Evolutionary conservation across 805 yeast genomes (phyloP), one percentile per base, ranked within the genome.

Genomic region (Saccharomycopsis fodiens): DNA sequence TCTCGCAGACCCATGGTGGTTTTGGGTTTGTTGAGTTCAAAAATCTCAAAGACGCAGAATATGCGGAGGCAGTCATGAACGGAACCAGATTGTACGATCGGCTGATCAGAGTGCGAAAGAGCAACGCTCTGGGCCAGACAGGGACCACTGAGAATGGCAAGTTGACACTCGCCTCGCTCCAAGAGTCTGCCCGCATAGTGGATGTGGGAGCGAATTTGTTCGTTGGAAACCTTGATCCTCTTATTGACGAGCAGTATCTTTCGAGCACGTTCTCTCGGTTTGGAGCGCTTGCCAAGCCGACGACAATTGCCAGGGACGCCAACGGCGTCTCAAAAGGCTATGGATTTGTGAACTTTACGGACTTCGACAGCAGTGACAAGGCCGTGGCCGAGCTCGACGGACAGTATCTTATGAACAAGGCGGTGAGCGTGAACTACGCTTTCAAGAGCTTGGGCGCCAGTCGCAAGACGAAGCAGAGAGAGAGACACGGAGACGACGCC

Each of bases 11-110:
- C 1, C 88, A 84, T 56, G 94, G 83, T 56, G 97, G 97, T 3
- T 91, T 70, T 65, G 97, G 95, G 7, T 91, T 93, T 63, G 82
- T 84, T 1, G 93, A 85, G 58, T 81, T 84, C 56, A 62, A 66
- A 42, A 65, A 69, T 13, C 63, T 65, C 2, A 67, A 63, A 16
- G 96, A 87, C 54, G 82, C 83, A 0, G 82, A 78, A 6, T 91
- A 88, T 59, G 85, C 79, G 1, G 61, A 73, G 30, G 70, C 74
- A 47, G 61, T 84, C 1, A 59, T 85, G 58, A 67, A 72, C 48
- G 88, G 87, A 4, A 64, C 78, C 1, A 64, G 74, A 32, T 61
- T 89, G 39, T 85, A 60, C 58, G 85, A 81, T 1, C 76, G 80
- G 54, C 65, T 72, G 1, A 53, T 89, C 25, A 73, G 77, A 48